These are phyloP conservation scores for Malus orientalis DNA, from an alignment of 306 rosid genomes.

Conservation along the genomic window DNA sequence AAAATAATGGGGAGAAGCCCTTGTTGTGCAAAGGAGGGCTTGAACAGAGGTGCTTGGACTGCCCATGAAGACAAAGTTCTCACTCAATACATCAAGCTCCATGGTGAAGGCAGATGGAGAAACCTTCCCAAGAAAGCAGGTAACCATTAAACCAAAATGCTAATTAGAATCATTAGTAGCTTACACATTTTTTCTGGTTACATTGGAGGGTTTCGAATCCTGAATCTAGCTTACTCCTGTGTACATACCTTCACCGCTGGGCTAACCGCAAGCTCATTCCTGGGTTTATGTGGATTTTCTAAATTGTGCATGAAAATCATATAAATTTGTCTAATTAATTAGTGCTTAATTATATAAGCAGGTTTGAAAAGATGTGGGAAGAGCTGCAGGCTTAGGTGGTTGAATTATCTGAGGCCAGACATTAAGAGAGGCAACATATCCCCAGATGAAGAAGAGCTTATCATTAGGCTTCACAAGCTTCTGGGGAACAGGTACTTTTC, in stretches of 20 bases:
- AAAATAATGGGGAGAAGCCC: slow-evolving; percentile 22
- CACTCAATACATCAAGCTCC: slow-evolving; percentile 7
- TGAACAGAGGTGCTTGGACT: slow-evolving; percentile 20
- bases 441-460: slow-evolving; percentile 25
- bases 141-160: background rate
- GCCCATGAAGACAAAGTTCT: slow-evolving; percentile 18
- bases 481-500: slow-evolving; percentile 19
- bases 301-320: background rate
- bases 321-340: background rate
- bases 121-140: slow-evolving; percentile 20
- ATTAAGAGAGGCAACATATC: slow-evolving; percentile 26
- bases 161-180: background rate
- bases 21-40: slow-evolving; percentile 21
- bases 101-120: slow-evolving; percentile 26
- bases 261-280: background rate
- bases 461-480: slow-evolving; percentile 23
- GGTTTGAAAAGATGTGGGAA: slow-evolving; percentile 25
- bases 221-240: background rate
- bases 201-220: background rate
- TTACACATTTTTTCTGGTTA: background rate
- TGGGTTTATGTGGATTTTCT: background rate
- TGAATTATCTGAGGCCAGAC: slow-evolving; percentile 24
- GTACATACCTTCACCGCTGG: background rate
- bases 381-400: slow-evolving; percentile 30
- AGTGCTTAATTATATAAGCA: background rate